Percentiles rank a stretch among this genome's conserved stretches.
These are phyloP conservation scores for Verticillium alfalfae DNA, from an alignment of 2,329 filamentous ascomycete genomes.

Conservation along the genomic window DNA sequence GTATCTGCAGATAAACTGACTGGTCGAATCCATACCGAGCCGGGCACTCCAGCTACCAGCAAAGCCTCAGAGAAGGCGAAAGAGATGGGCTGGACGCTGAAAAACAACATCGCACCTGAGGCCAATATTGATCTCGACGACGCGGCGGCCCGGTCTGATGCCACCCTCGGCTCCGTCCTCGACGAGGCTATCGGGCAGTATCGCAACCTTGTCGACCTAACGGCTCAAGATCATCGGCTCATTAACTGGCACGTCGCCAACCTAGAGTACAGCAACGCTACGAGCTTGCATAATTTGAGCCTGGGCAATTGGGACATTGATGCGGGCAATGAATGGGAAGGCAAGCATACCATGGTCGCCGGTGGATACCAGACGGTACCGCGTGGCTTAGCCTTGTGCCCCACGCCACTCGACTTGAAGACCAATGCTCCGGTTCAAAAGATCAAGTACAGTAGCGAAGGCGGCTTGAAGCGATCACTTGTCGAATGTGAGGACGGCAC, in stretches of 20 bases:
- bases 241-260: conserved; percentile 99
- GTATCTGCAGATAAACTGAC: conserved; percentile 65
- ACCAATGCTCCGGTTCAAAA: conserved; percentile 68
- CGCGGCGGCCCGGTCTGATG: conserved; percentile 56
- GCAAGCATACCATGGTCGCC: conserved; percentile 85
- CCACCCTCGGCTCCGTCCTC: conserved; percentile 85
- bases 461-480: conserved; percentile 41
- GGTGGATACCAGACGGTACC: conserved; percentile 93
- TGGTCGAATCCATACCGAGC: conserved; percentile 66
- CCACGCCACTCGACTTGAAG: conserved; percentile 69
- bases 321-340: conserved; percentile 95
- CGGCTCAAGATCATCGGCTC: conserved; percentile 79
- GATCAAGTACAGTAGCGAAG: conserved; percentile 57
- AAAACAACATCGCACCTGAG: conserved; percentile 54
- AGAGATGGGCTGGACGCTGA: conserved; percentile 77
- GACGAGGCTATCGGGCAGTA: conserved; percentile 90
- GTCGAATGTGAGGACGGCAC: conserved; percentile 76
- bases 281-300: conserved; percentile 79
- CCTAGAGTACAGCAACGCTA: conserved; percentile 94
- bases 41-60: conserved; percentile 61
- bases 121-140: conserved; percentile 67
- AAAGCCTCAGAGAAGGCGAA: conserved; percentile 74
- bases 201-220: conserved; percentile 73
- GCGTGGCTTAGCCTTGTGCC: conserved; percentile 75
- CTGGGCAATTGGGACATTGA: conserved; percentile 95